Conservation (phyloP, 257 asterid species). For the Rhazya stricta region DNA sequence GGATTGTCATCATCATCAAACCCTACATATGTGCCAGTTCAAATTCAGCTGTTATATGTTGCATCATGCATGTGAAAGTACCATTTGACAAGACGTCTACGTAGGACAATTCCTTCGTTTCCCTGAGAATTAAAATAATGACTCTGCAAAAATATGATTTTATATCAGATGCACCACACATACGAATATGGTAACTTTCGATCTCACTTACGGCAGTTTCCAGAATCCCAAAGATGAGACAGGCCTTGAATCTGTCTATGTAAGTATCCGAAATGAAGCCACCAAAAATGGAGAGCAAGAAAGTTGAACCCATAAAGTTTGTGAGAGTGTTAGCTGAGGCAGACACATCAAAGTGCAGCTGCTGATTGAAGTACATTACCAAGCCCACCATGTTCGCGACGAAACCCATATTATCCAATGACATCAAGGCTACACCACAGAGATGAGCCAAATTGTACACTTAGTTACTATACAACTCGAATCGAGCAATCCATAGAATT, state of each 20-base stretch:
- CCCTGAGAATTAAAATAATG: background rate
- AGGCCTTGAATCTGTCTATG: slow-evolving; percentile 48
- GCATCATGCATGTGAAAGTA: no score
- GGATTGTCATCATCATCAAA: slow-evolving; percentile 70
- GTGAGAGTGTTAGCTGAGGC: slow-evolving; percentile 64
- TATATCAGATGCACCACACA: no score
- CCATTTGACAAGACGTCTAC: no score
- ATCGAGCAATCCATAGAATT: background rate
- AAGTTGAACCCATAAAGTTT: slow-evolving; percentile 73
- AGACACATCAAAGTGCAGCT: slow-evolving; percentile 40
- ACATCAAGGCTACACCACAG: slow-evolving; percentile 34
- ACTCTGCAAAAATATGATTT: no score
- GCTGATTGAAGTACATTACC: slow-evolving; percentile 48
- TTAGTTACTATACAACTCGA: background rate
- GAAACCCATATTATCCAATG: slow-evolving; percentile 67
- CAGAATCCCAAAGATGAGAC: slow-evolving; percentile 52
- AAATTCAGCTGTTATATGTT: no score
- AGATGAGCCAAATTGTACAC: background rate
- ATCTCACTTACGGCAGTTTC: slow-evolving; percentile 54
- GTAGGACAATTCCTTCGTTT: background rate
- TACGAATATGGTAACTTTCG: no score
- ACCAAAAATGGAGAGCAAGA: slow-evolving; percentile 63
- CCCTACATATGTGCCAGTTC: slow-evolving; percentile 34
- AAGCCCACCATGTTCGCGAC: slow-evolving; percentile 64
- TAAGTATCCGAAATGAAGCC: slow-evolving; percentile 78